Percentiles rank a stretch among this genome's conserved stretches.
Conservation (phyloP, 768 basidiomycete genomes). For the Lactarius hengduanensis region DNA sequence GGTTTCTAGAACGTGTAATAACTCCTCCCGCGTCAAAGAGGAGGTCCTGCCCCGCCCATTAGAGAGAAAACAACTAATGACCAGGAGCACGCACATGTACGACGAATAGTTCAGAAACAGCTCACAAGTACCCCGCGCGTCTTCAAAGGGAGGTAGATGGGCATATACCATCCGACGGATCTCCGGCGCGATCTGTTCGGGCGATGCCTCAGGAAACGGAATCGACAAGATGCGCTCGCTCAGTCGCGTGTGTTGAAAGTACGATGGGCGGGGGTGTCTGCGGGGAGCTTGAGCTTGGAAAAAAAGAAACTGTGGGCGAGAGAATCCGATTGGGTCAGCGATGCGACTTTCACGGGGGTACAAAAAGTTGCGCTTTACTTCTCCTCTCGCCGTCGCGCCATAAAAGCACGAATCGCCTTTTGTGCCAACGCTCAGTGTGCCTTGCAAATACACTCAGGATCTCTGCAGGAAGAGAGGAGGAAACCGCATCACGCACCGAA, state of each 20-base stretch:
- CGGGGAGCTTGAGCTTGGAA: constrained; percentile 3
- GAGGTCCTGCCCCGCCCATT: constrained; percentile 44
- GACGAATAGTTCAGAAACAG: constrained; percentile 58
- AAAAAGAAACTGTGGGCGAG: constrained; percentile 12
- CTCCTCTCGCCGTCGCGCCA: constrained; percentile 65
- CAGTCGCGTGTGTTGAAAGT: constrained; percentile 25
- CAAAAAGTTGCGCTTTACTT: constrained; percentile 43
- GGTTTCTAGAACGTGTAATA: constrained; percentile 53
- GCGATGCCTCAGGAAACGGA: constrained; percentile 28
- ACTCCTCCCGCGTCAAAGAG: constrained; percentile 50
- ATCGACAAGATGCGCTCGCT: constrained; percentile 24
- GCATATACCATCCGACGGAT: constrained; percentile 46
- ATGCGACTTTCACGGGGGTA: constrained; percentile 42
- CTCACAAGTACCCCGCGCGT: constrained; percentile 61
- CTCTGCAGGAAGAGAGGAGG: neutral
- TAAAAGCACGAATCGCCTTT: constrained; percentile 56
- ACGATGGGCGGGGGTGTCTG: constrained; percentile 2
- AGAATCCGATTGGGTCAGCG: neutral
- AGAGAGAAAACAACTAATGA: neutral
- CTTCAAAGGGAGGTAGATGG: constrained; percentile 53
- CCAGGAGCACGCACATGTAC: constrained; percentile 44
- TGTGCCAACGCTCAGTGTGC: constrained; percentile 56
- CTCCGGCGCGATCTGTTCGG: constrained; percentile 23
- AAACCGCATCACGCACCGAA: constrained; percentile 40
- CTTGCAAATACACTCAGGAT: constrained; percentile 33